Evolutionary conservation across 1,139 yeast genomes (phyloP).

Genomic region (Magnusiomyces suaveolens): DNA sequence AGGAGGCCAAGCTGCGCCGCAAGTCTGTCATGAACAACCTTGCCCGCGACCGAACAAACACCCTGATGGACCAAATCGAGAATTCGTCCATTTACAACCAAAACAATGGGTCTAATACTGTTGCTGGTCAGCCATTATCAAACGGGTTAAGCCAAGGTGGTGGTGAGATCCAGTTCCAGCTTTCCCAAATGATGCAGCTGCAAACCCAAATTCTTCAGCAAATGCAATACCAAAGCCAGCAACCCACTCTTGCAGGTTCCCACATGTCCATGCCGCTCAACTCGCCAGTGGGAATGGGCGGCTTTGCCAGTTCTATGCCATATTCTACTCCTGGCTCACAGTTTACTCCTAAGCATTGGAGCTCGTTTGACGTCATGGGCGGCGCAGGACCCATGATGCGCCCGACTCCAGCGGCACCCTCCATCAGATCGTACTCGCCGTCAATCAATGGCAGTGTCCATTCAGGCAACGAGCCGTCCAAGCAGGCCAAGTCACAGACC

Average conservation of each 20-base stretch:
- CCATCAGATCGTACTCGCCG: constrained; percentile 21
- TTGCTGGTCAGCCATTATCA: neutral
- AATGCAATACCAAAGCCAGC: constrained; percentile 10
- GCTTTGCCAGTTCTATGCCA: neutral
- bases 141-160: neutral
- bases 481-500: neutral
- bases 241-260: neutral
- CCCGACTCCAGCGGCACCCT: constrained; percentile 17
- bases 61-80: neutral
- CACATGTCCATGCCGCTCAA: constrained; percentile 8
- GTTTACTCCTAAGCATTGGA: neutral
- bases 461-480: neutral
- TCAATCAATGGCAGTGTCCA: constrained; percentile 10
- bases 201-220: constrained; percentile 16
- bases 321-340: neutral
- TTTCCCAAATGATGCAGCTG: neutral
- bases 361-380: neutral
- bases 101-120: neutral
- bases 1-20: constrained; percentile 32
- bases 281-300: neutral
- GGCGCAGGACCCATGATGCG: neutral
- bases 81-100: neutral
- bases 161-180: neutral
- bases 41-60: neutral
- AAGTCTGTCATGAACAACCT: constrained; percentile 12